phyloP scores from a whole-genome alignment of 768 basidiomycete genomes.

The Paxillus involutus region DNA sequence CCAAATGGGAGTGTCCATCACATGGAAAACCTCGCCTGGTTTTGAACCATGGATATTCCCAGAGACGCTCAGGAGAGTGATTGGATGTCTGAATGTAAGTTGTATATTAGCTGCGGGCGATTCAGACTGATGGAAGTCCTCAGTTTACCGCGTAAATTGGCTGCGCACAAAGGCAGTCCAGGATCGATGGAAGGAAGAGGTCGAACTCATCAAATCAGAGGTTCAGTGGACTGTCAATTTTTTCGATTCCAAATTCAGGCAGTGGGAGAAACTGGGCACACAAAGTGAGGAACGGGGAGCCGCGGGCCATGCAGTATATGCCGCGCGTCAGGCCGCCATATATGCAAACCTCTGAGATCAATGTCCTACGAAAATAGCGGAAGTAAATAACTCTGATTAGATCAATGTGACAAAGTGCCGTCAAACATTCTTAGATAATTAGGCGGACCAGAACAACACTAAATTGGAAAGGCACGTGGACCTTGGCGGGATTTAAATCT shows the following conservation, averaged over 20 bases:
- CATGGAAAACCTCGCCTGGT: conserved; percentile 3
- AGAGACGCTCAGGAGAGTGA: not conserved
- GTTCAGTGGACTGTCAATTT: not conserved
- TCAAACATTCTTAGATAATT: too few species aligned
- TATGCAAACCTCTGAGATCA: too few species aligned
- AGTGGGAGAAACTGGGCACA: too few species aligned
- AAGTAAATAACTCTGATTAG: too few species aligned
- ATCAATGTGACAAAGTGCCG: too few species aligned
- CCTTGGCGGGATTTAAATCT: too few species aligned
- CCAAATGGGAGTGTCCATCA: conserved; percentile 3
- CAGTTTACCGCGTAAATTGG: conserved; percentile 7
- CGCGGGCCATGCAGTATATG: too few species aligned
- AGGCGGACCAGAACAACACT: too few species aligned
- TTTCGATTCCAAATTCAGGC: not conserved
- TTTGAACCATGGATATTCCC: conserved; percentile 7
- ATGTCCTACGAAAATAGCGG: too few species aligned
- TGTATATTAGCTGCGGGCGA: not conserved
- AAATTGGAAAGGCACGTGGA: too few species aligned
- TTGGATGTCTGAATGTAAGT: conserved; percentile 11
- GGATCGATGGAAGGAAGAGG: conserved; percentile 4
- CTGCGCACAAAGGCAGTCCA: conserved; percentile 1
- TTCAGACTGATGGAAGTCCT: not conserved
- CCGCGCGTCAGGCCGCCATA: too few species aligned
- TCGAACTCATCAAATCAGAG: not conserved
- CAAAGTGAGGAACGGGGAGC: too few species aligned